Base-by-base conservation (phyloP, 129 eudicot genomes). In the Helichrysum umbraculigerum region DNA sequence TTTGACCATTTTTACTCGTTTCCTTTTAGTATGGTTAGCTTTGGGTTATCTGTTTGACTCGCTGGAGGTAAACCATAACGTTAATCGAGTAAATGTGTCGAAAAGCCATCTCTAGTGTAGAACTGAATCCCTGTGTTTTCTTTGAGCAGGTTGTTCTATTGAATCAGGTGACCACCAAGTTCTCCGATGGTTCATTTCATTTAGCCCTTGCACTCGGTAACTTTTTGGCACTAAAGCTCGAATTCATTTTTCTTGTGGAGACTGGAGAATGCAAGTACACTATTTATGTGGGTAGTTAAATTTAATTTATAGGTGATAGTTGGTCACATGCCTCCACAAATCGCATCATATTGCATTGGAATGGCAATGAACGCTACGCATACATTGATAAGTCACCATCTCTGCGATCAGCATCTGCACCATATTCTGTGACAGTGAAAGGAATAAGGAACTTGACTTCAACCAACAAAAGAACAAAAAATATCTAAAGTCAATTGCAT, bases 301-400 rank as follows among this genome's bases (percentile, higher is more conserved):
- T 66, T 68, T 47, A 71, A 76, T 74, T 56, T 44, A 80, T 83
- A 94, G 97, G 99, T 70, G 99, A 91, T 84, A 91, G 96, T 70
- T 94, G 97, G 99, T 86, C 99, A 1, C 97, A 91, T 74, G 93
- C 97, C 20, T 78, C 96, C 68, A 94, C 99, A 22, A 91, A 91
- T 74, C 90, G 97, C 47, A 72, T 94, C 71, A 91, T 94, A 64
- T 80, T 94, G 85, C 84, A 89, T 83, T 91, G 96, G 99, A 91
- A 89, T 56, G 97, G 88, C 39, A 75, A 91, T 56, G 94, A 87
- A 56, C 79, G 92, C 12, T 76, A 81, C 74, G 97, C 96, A 28
- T 82, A 86, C 70, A 81, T 94, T 29, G 99, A 91, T 79, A 94
- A 91, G 75, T 94, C 99, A 51, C 97, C 96, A 8, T 89, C 92